A percentile compares a stretch with the other conserved stretches of the same genome.
Conservation (phyloP, 768 basidiomycete genomes). For the Boletellus ananiceps region DNA sequence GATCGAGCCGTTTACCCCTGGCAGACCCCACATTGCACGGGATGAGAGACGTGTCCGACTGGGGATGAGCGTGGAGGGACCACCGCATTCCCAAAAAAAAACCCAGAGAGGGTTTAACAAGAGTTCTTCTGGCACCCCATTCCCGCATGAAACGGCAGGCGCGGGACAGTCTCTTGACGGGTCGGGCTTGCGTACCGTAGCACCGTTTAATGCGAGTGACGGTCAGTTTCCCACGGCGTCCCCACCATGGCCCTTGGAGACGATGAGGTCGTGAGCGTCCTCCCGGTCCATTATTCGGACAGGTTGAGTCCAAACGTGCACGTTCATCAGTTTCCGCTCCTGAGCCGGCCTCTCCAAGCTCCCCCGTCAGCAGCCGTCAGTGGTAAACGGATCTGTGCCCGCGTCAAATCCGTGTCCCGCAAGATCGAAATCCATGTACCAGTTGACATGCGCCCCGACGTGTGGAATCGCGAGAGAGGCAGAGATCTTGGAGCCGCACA, state of each 20-base stretch:
- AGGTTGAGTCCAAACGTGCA: slow-evolving; percentile 59
- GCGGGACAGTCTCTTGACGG: slow-evolving; percentile 3
- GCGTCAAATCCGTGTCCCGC: slow-evolving; percentile 59
- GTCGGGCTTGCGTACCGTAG: slow-evolving; percentile 7
- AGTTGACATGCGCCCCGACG: slow-evolving; percentile 72
- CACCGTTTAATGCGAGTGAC: background rate
- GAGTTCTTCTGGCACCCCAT: background rate
- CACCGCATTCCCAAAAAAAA: too few species aligned
- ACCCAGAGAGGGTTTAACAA: slow-evolving; percentile 10
- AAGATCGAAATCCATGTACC: slow-evolving; percentile 78
- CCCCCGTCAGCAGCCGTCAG: slow-evolving; percentile 69
- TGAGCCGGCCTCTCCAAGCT: slow-evolving; percentile 66
- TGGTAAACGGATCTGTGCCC: slow-evolving; percentile 74
- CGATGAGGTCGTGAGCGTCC: slow-evolving; percentile 60
- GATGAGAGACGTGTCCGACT: background rate
- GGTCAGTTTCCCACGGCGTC: slow-evolving; percentile 15
- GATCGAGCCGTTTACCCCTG: slow-evolving; percentile 5
- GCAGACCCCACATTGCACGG: background rate
- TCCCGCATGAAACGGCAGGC: slow-evolving; percentile 3
- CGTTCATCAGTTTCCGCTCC: slow-evolving; percentile 77
- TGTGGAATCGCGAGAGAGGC: slow-evolving; percentile 73
- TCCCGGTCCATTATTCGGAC: slow-evolving; percentile 73
- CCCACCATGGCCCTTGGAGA: slow-evolving; percentile 26
- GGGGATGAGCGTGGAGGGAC: slow-evolving; percentile 7
- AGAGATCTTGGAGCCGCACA: slow-evolving; percentile 62